Evolutionary conservation across 2,329 filamentous ascomycete species (phyloP).

Genomic region (Zelopaecilomyces penicillatus): DNA sequence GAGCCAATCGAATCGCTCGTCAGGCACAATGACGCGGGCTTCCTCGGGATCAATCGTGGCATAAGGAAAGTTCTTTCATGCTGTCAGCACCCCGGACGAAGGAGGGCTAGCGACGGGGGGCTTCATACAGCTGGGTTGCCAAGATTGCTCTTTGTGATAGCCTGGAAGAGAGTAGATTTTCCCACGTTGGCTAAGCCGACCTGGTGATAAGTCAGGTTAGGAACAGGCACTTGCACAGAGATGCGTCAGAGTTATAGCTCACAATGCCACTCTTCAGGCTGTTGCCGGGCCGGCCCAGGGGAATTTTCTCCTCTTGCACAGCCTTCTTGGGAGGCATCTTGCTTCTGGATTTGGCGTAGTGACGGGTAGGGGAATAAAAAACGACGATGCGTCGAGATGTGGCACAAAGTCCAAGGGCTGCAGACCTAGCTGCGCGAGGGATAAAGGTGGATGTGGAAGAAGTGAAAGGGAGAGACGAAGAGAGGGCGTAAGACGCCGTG

Average conservation of each 20-base stretch:
- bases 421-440: constrained; percentile 60
- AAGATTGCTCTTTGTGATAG: constrained; percentile 94
- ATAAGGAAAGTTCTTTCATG: constrained; percentile 84
- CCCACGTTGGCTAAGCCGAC: constrained; percentile 98
- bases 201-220: constrained; percentile 36
- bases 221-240: constrained; percentile 1
- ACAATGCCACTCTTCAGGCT: constrained; percentile 99
- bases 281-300: constrained; percentile 92
- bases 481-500: constrained; percentile 34
- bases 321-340: constrained; percentile 96
- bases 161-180: constrained; percentile 99
- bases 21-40: constrained; percentile 91
- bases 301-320: constrained; percentile 88
- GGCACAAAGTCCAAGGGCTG: constrained; percentile 43
- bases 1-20: constrained; percentile 93
- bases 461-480: constrained; percentile 37
- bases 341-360: constrained; percentile 54
- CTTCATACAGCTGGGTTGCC: constrained; percentile 86
- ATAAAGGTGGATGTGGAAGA: constrained; percentile 42
- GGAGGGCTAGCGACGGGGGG: constrained; percentile 22
- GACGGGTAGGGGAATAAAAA: constrained; percentile 41
- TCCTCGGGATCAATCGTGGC: constrained; percentile 99
- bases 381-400: constrained; percentile 43
- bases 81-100: constrained; percentile 33
- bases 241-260: constrained; percentile 27